Evolutionary conservation across 2,329 filamentous ascomycete genomes (phyloP), one percentile per base, ranked within the genome.

Genomic region (Bipolaris zeicola): DNA sequence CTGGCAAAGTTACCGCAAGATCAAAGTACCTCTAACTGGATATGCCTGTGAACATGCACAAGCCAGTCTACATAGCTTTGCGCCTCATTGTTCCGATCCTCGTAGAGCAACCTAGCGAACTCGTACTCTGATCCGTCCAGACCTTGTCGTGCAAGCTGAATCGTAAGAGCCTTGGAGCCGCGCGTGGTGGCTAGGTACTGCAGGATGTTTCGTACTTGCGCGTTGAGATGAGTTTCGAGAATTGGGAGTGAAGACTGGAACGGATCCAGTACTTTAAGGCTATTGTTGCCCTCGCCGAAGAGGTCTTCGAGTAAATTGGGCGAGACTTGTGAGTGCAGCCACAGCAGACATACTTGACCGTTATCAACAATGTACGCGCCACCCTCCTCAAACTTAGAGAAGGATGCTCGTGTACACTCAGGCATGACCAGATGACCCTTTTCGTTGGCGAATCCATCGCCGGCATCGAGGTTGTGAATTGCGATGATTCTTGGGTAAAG

Each of bases 31-130:
- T 99, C 95, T 62, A 96, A 82, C 74, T 96, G 93, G 63, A 99
- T 95, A 65, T 90, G 88, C 68, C 94, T 89, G 78, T 99, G 95
- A 61, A 98, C 84, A 77, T 96, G 91, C 55, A 99, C 95, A 70
- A 99, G 82, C 95, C 95, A 99, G 79, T 99, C 95, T 33, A 98
- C 95, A 77, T 98, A 99, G 73, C 91, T 96, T 79, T 96, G 93
- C 34, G 95, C 95, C 79, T 99, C 95, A 66, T 96, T 96, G 76
- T 98, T 98, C 63, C 95, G 86, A 73, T 99, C 95, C 78, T 99
- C 95, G 31, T 96, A 87, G 64, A 99, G 78, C 78, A 96, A 82
- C 50, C 93, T 83, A 6, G 95, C 95, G 80, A 98, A 99, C 77
- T 99, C 95, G 70, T 92, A 98, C 76, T 99, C 95, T 3, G 93